Base-by-base conservation (phyloP, 208 protist genomes). In the Leishmania tropica region DNA sequence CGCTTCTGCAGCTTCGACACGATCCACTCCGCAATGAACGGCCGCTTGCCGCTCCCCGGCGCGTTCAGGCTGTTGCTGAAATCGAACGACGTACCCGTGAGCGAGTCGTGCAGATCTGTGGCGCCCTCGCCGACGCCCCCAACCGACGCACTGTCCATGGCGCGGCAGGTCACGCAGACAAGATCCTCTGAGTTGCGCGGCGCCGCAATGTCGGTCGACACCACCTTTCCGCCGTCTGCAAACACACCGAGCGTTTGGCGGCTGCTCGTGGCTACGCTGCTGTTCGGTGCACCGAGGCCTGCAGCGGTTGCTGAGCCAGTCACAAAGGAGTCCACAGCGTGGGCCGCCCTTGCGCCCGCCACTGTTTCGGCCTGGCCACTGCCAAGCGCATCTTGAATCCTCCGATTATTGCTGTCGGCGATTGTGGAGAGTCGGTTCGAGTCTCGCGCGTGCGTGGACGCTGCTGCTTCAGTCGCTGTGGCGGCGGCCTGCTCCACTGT, bases 1-100 rank as follows among this genome's bases (percentile, higher is more conserved):
- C 83, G 86, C 45, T 85, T 81, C 28, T 80, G 77, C 71, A 89
- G 51, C 81, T 85, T 85, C 51, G 81, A 85, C 51, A 77, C 79
- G 28, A 87, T 28, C 83, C 83, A 81, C 73, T 83, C 79, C 24
- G 79, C 62, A 37, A 82, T 75, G 72, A 79, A 79, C 37, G 68
- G 54, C 1, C 76, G 72, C 62, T 76, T 81, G 35, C 40, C 54
- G 70, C 11, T 40, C 58, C 58, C 58, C 58, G 28, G 8, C 28
- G 28, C 19, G 58, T n/a, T 64, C 19, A 17, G 58, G 58, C 24
- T 0, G 10, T 64, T 64, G 24, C 10, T 24, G 58, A 4, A 31
- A 31, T 64, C 58, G 58, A 6, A 31, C 28, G 62, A 53, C 24
- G 48, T 45, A 45, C 35, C 53, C 4, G 58, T 64, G 24, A 7